Percentiles rank a stretch among this genome's conserved stretches.
phyloP scores from a whole-genome alignment of 2,329 filamentous ascomycete genomes.

The Stachybotrys chartarum region DNA sequence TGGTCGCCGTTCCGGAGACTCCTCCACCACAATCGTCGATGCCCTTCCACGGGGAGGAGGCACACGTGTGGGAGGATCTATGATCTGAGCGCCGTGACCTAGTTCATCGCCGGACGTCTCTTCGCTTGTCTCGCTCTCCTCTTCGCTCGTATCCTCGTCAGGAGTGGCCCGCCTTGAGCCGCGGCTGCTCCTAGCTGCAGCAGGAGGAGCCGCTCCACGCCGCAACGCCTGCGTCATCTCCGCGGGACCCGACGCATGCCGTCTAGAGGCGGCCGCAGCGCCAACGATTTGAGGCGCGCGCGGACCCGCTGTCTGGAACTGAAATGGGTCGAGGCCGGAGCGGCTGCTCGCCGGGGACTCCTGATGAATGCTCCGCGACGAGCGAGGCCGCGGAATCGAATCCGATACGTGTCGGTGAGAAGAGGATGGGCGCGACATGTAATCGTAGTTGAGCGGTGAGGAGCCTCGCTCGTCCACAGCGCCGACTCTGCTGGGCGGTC shows the following conservation, averaged over 20 bases:
- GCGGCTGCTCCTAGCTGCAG: slow-evolving; percentile 23
- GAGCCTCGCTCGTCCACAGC: slow-evolving; percentile 25
- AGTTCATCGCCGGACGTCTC: slow-evolving; percentile 30
- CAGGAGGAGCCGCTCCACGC: slow-evolving; percentile 15
- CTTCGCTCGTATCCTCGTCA: slow-evolving; percentile 26
- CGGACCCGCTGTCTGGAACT: slow-evolving; percentile 42
- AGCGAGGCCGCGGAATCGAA: slow-evolving; percentile 23
- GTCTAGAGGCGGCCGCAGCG: slow-evolving; percentile 25
- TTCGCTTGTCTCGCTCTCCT: slow-evolving; percentile 24
- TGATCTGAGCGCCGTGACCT: slow-evolving; percentile 25
- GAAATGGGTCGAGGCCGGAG: slow-evolving; percentile 38
- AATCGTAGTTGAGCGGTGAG: slow-evolving; percentile 39
- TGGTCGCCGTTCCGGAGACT: slow-evolving; percentile 17
- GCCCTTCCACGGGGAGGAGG: slow-evolving; percentile 13
- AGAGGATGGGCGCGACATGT: slow-evolving; percentile 25
- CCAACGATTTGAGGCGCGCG: slow-evolving; percentile 26
- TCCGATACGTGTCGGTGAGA: slow-evolving; percentile 38
- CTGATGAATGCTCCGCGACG: slow-evolving; percentile 22
- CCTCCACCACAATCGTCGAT: slow-evolving; percentile 33
- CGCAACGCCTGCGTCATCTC: slow-evolving; percentile 18
- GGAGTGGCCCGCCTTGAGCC: slow-evolving; percentile 20
- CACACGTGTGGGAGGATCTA: slow-evolving; percentile 10
- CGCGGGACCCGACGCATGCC: slow-evolving; percentile 27
- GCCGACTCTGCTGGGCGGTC: slow-evolving; percentile 21
- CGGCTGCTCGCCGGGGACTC: slow-evolving; percentile 22